Percentiles rank a stretch among this genome's conserved stretches.
phyloP scores from a whole-genome alignment of 169 alveolate species.

The Babesia ovata region DNA sequence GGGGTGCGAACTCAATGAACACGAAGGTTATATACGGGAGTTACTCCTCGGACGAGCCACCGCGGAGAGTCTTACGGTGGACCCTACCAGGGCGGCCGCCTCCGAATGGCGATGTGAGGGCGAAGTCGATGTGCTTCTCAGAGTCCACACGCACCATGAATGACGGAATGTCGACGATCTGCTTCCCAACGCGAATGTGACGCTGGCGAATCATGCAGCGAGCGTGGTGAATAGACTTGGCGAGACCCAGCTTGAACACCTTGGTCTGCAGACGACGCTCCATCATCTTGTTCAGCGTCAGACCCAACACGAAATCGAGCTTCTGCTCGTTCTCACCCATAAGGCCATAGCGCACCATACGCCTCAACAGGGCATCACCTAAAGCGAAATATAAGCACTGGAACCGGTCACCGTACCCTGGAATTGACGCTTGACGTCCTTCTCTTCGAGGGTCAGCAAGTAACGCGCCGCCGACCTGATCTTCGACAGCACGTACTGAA shows the following conservation, averaged over 20 bases:
- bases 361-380: conserved; percentile 96
- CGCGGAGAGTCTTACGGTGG: conserved; percentile 88
- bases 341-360: conserved; percentile 98
- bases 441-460: conserved; percentile 96
- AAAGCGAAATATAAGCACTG: conserved; percentile 32
- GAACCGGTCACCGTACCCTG: conserved; percentile 84
- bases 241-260: conserved; percentile 95
- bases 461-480: conserved; percentile 99
- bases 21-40: conserved; percentile 6
- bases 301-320: conserved; percentile 98
- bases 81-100: conserved; percentile 97
- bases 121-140: conserved; percentile 96
- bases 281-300: conserved; percentile 95
- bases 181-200: conserved; percentile 98
- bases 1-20: conserved; percentile 4
- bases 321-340: conserved; percentile 94
- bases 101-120: conserved; percentile 95
- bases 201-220: conserved; percentile 97
- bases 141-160: conserved; percentile 98
- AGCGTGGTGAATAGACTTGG: conserved; percentile 98
- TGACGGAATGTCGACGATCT: conserved; percentile 97
- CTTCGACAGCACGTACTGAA: conserved; percentile 96
- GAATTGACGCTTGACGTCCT: conserved; percentile 93
- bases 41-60: conserved; percentile 43
- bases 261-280: conserved; percentile 99